Evolutionary conservation across 306 rosid genomes (phyloP), one percentile per base, ranked within the genome.

Genomic region (Heteromeles arbutifolia): DNA sequence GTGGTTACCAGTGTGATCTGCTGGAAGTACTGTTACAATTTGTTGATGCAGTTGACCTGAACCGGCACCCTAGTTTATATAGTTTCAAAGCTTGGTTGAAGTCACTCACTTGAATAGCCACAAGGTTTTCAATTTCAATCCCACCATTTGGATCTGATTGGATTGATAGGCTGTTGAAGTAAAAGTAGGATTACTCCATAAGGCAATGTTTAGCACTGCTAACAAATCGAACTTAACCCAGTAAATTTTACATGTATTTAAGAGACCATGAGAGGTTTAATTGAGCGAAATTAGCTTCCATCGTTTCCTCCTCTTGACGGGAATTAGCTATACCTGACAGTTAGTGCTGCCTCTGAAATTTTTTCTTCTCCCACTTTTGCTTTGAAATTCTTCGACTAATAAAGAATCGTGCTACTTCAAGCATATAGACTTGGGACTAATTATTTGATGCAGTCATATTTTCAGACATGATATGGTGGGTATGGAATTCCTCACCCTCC

Each of bases 1-100:
- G 74, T 26, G 52, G 34, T 69, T 70, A 83, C 86, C 83, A 79
- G 74, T 83, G 86, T 62, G 86, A 83, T 79, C 86, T 83, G 78
- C 86, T 83, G 32, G 86, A 83, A 31, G 63, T 75, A 22, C 0
- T 57, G 86, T 83, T 83, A 48, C 81, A 75, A 67, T 83, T 79
- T 58, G 86, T 83, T 8, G 81, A 66, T 58, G 83, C 83, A 45
- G 83, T 83, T 75, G 83, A 83, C 77, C 86, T 75, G 67, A 76
- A 75, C 59, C 56, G 78, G 75, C 83, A 74, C 56, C 86, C 86
- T 70, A 83, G 44, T 72, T 63, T 71, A 53, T 83, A 83, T 44
- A 83, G 75, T 58, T 70, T 75, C 77, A 83, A 31, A 22, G 83
- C 86, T 56, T 83, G 86, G 66, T 76, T 70, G 64, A 75, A 65